Base-by-base conservation (phyloP, 495 filamentous ascomycete species). In the Echria macrotheca region DNA sequence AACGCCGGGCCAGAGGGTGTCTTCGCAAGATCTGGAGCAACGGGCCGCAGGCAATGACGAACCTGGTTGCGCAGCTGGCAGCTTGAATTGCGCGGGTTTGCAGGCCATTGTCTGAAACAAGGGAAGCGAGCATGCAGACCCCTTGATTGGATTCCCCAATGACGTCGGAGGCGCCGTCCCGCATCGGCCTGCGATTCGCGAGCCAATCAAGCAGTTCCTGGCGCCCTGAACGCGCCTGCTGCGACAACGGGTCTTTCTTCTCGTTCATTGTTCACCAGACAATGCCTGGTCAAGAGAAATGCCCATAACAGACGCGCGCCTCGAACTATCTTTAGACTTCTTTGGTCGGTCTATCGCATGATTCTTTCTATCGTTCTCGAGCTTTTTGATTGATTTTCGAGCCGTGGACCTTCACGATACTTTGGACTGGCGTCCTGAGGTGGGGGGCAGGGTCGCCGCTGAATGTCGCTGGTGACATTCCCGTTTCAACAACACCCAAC, bases 91-190 rank as follows among this genome's bases (percentile, higher is more conserved):
- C n/a, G n/a, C n/a, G 5, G 24, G 42, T 15, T 36, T 18, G 31
- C 21, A 47, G 31, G 37, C 25, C 39, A 52, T 47, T 47, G 47
- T 54, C 46, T 47, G 45, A 47, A 51, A 50, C 54, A 43, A 22
- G 26, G 14, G 14, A 44, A 44, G 42, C 42, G 42, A 44, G 25
- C 25, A 14, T 29, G 42, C 25, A 32, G 7, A 12, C 6, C 2
- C 31, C 49, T 33, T 50, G 33, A 51, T 54, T 50, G 45, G 54
- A 18, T 22, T 19, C 33, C 47, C 32, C 25, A 44, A 47, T 61
- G 58, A 63, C 60, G 57, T 63, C 58, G 54, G 60, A 44, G 60
- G 57, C 60, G 56, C 14, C 17, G 38, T 29, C 19, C 50, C 35
- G n/a, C n/a, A n/a, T 39, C 6, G 42, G 32, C 31, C 33, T 8